Evolutionary conservation across 257 asterid species (phyloP), one percentile per base, ranked within the genome.

Genomic region (Ocimum tenuiflorum): DNA sequence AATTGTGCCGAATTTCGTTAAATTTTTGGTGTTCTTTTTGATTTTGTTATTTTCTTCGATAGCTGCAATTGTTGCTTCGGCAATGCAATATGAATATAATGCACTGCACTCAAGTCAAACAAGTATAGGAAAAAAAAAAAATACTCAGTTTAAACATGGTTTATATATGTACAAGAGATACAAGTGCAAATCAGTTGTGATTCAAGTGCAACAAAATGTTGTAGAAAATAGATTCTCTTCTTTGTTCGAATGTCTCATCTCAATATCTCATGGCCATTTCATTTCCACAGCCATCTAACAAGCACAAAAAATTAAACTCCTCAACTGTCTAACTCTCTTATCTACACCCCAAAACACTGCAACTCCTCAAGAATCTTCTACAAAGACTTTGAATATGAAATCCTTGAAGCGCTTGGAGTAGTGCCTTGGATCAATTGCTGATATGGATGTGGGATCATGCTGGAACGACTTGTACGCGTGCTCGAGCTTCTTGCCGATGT

Each of bases 391-490:
- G 83, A 76, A 82, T 73, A 91, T 51, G 84, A 88, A 91, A 56
- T 89, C 91, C 19, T 87, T 87, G 38, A 88, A 91, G 42, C 98
- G 90, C 68, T 67, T 87, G 22, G 96, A 83, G 63, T 91, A 91
- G 58, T 83, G 96, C 54, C 77, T 80, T 54, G 98, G 98, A 60
- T 91, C 98, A 27, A 91, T 96, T 3, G 96, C 92, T 0, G 98
- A 91, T 57, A 89, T 91, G 56, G 95, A 88, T n/a, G 91, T 80
- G n/a, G 96, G 79, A 57, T 91, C 98, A 17, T 80, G 81, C 20
- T 91, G 96, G 68, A 91, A 79, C 7, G 98, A 81, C 76, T 91
- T 91, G 84, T 88, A 88, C 7, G 96, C 96, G 65, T 91, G 98
- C 69, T 91, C 98, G 3, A 91, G 92, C 85, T 85, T 91, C 88